Conservation (phyloP, 257 asterid genomes). For the Ilex asprella region DNA sequence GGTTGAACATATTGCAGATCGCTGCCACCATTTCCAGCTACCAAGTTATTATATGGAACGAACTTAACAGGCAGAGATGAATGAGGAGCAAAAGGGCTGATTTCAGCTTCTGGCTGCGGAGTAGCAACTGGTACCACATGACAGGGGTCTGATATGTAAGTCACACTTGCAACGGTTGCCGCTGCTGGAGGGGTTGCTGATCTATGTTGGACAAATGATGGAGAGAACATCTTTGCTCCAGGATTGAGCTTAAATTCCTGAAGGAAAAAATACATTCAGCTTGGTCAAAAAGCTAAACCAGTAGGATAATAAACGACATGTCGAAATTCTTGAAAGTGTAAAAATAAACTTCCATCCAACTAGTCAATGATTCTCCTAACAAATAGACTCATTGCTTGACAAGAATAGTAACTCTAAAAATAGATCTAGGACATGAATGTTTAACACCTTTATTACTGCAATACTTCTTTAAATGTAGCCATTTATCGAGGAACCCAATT, state of each 20-base stretch:
- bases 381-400: no score
- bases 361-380: no score
- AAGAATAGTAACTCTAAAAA: no score
- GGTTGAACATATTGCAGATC: slow-evolving; percentile 49
- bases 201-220: slow-evolving; percentile 45
- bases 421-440: no score
- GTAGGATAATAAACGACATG: background rate
- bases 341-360: background rate
- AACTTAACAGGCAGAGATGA: slow-evolving; percentile 53
- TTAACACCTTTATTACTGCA: no score
- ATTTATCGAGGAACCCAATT: background rate
- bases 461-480: no score
- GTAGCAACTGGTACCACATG: slow-evolving; percentile 35
- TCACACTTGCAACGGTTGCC: slow-evolving; percentile 34
- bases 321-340: background rate
- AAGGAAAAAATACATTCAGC: slow-evolving; percentile 8
- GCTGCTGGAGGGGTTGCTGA: slow-evolving; percentile 46
- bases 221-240: slow-evolving; percentile 70
- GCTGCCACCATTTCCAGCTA: slow-evolving; percentile 38
- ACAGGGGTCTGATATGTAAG: slow-evolving; percentile 32
- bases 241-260: slow-evolving; percentile 91
- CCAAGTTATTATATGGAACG: slow-evolving; percentile 32
- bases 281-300: slow-evolving; percentile 7
- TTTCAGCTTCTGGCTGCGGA: slow-evolving; percentile 47
- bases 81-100: slow-evolving; percentile 28